Evolutionary conservation across 1,284 basidiomycete genomes (phyloP).

Genomic region (Nidula niveotomentosa): DNA sequence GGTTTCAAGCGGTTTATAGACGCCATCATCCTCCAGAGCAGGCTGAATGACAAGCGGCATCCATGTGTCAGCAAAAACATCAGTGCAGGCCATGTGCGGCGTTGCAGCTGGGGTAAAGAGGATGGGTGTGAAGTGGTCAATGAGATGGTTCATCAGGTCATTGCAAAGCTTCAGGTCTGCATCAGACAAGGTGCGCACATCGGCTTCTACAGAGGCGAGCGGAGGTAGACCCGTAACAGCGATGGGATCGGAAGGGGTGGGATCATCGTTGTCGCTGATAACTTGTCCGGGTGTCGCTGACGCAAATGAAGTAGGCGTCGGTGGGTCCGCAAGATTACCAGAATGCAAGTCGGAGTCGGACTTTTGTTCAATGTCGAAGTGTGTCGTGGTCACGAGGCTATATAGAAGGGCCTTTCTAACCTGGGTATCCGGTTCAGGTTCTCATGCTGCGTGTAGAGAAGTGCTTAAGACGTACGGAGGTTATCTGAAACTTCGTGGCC

Average conservation of each 20-base stretch:
- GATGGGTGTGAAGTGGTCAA: conserved; percentile 67
- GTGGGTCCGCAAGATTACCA: conserved; percentile 3
- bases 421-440: conserved; percentile 27
- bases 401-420: conserved; percentile 63
- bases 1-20: conserved; percentile 68
- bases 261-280: background rate
- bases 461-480: conserved; percentile 35
- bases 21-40: conserved; percentile 54
- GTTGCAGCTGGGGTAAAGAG: conserved; percentile 70
- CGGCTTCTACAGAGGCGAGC: conserved; percentile 7
- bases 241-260: background rate
- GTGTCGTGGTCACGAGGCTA: conserved; percentile 52
- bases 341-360: background rate
- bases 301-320: background rate
- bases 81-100: conserved; percentile 70
- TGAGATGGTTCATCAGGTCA: conserved; percentile 46
- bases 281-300: background rate
- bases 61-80: conserved; percentile 68
- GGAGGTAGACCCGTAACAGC: conserved; percentile 5
- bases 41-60: conserved; percentile 65
- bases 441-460: background rate
- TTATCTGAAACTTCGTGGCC: conserved; percentile 41
- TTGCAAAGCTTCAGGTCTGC: conserved; percentile 34
- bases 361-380: conserved; percentile 42
- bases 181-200: conserved; percentile 11